These are phyloP conservation scores for Lizonia empirigonia DNA, from an alignment of 2,329 filamentous ascomycete genomes.

Conservation along the genomic window DNA sequence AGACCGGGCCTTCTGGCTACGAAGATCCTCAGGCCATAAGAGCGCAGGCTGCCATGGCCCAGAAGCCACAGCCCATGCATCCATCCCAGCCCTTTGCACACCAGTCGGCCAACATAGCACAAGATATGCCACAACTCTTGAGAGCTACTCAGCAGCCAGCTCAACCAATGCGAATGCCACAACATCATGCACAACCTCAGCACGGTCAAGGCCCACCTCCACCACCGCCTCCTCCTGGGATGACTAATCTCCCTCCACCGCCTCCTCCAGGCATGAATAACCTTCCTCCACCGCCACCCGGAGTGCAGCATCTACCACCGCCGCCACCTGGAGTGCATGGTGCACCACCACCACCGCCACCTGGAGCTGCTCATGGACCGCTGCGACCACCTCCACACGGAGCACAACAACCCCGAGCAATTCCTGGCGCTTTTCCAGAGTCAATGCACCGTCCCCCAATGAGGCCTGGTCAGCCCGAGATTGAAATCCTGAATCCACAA, in stretches of 20 bases:
- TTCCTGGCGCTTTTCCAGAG: constrained; percentile 28
- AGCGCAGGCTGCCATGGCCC: background rate
- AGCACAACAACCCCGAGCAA: constrained; percentile 12
- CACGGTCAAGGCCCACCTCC: constrained; percentile 4
- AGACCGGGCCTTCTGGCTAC: constrained; percentile 32
- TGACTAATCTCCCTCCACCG: background rate
- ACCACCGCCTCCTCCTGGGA: background rate
- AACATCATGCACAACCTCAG: background rate
- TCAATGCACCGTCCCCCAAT: constrained; percentile 6
- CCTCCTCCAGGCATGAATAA: background rate
- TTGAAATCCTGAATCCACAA: constrained; percentile 11
- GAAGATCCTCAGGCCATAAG: constrained; percentile 14
- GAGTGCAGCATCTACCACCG: background rate
- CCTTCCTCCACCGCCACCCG: background rate
- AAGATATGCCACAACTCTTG: constrained; percentile 16
- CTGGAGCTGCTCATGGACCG: background rate
- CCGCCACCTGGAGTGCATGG: constrained; percentile 3
- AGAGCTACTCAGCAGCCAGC: background rate
- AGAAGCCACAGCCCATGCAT: constrained; percentile 10
- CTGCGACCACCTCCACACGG: constrained; percentile 15
- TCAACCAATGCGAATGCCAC: constrained; percentile 4
- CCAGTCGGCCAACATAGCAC: constrained; percentile 1
- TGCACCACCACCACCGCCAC: constrained; percentile 11
- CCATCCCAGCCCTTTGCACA: constrained; percentile 10
- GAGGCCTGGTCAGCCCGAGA: constrained; percentile 11